These are phyloP conservation scores for Thielaviopsis ethacetica DNA, from an alignment of 2,329 filamentous ascomycete species.

Conservation along the genomic window DNA sequence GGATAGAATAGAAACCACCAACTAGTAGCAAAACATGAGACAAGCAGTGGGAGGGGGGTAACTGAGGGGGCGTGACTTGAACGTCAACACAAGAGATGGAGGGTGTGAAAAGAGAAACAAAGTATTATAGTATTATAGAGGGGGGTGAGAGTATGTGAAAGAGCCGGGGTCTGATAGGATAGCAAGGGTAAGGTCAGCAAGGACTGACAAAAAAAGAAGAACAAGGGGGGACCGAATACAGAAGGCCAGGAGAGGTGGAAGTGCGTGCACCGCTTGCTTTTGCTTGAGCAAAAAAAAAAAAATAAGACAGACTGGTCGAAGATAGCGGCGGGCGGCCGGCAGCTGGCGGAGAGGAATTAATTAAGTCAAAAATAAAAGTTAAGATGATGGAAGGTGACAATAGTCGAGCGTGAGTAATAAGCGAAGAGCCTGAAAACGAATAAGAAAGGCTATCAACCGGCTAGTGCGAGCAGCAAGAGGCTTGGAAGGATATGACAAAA, in stretches of 20 bases:
- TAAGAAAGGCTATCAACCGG: not conserved
- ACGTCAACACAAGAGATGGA: too few species aligned
- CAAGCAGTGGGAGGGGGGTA: constrained; percentile 17
- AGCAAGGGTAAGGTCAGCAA: not conserved
- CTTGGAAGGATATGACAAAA: not conserved
- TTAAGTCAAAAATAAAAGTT: not conserved
- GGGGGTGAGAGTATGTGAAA: not conserved
- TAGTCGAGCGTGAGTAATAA: not conserved
- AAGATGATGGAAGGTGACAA: not conserved
- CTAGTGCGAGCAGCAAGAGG: not conserved
- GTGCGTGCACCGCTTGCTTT: not conserved
- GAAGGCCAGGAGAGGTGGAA: not conserved
- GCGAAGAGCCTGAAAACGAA: not conserved
- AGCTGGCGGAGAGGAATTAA: not conserved
- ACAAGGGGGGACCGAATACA: not conserved
- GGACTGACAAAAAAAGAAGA: not conserved
- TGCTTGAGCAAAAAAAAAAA: not conserved
- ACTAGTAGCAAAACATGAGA: constrained; percentile 22
- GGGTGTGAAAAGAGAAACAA: too few species aligned
- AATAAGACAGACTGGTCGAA: not conserved
- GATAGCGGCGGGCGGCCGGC: too few species aligned
- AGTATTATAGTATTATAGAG: too few species aligned
- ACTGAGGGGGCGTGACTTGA: too few species aligned
- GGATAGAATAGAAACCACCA: constrained; percentile 14
- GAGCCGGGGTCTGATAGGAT: not conserved